These are phyloP conservation scores for Aspergillus caelatus DNA, from an alignment of 2,329 filamentous ascomycete species.

Conservation along the genomic window DNA sequence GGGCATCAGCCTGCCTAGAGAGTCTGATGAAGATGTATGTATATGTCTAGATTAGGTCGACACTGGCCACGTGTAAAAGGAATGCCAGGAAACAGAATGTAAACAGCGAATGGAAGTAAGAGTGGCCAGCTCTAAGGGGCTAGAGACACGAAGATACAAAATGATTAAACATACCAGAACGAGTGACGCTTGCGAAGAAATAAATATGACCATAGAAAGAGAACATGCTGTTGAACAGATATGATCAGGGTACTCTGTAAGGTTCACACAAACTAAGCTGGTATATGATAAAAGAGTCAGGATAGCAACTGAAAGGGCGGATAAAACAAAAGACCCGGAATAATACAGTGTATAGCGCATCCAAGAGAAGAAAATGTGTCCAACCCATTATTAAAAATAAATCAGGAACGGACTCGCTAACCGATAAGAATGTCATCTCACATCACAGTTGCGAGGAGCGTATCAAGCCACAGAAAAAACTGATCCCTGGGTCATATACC, in stretches of 20 bases:
- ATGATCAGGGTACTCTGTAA: neutral
- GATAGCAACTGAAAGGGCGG: neutral
- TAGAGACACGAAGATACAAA: conserved; percentile 12
- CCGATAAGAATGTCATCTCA: conserved; percentile 11
- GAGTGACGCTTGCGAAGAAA: neutral
- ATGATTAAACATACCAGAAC: conserved; percentile 12
- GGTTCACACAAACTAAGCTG: neutral
- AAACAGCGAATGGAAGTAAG: conserved; percentile 10
- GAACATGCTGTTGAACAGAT: neutral
- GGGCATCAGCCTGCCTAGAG: neutral
- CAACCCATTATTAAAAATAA: conserved; percentile 5
- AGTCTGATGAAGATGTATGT: neutral
- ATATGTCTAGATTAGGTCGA: neutral
- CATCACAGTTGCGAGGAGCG: conserved; percentile 1
- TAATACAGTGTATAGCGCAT: conserved; percentile 17
- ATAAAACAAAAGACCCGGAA: conserved; percentile 16
- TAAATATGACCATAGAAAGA: neutral
- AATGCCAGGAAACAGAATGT: conserved; percentile 15
- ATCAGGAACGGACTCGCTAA: conserved; percentile 1
- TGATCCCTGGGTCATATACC: conserved; percentile 8
- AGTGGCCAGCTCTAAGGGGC: conserved; percentile 3
- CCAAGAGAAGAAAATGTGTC: conserved; percentile 20
- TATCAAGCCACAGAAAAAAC: conserved; percentile 5
- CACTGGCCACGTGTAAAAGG: conserved; percentile 2
- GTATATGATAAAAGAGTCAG: neutral